phyloP scores from a whole-genome alignment of 208 protist species.

The Acanthamoeba comandoni region DNA sequence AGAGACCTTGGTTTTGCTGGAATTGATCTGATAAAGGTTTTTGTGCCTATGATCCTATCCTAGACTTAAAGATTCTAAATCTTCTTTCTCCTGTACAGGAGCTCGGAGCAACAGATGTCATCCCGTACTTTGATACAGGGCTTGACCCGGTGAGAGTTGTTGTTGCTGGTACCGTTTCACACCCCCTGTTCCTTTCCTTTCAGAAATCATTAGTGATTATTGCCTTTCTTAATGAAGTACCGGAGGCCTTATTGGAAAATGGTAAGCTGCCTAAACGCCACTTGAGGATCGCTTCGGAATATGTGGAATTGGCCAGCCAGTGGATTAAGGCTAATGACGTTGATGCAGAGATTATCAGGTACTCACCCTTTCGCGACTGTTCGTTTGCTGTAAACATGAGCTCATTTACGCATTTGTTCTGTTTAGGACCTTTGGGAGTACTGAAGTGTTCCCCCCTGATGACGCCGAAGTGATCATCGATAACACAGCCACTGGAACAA shows the following conservation, averaged over 20 bases:
- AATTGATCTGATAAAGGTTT: conserved; percentile 67
- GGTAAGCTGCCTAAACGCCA: conserved; percentile 73
- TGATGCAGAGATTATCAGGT: conserved; percentile 48
- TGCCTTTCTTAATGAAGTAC: background rate
- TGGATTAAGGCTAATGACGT: conserved; percentile 71
- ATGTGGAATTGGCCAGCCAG: conserved; percentile 66
- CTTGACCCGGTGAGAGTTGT: conserved; percentile 73
- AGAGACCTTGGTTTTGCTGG: conserved; percentile 76
- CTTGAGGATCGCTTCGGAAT: conserved; percentile 75
- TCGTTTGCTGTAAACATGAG: background rate
- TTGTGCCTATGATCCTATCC: background rate
- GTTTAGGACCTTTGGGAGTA: conserved; percentile 61
- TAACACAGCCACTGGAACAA: conserved; percentile 78
- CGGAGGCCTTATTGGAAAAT: conserved; percentile 47
- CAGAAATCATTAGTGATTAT: too few relatives aligned
- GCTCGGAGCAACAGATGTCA: conserved; percentile 36
- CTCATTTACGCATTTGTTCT: background rate
- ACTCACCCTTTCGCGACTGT: background rate
- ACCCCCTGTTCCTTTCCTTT: too few relatives aligned
- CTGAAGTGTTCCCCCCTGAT: conserved; percentile 76
- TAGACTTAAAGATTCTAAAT: background rate
- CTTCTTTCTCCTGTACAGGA: background rate
- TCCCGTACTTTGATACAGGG: conserved; percentile 67
- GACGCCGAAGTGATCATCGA: conserved; percentile 78
- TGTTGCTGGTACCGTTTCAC: conserved; percentile 8